These are phyloP conservation scores for Lactifluus rugatus DNA, from an alignment of 768 basidiomycete genomes.

Conservation along the genomic window DNA sequence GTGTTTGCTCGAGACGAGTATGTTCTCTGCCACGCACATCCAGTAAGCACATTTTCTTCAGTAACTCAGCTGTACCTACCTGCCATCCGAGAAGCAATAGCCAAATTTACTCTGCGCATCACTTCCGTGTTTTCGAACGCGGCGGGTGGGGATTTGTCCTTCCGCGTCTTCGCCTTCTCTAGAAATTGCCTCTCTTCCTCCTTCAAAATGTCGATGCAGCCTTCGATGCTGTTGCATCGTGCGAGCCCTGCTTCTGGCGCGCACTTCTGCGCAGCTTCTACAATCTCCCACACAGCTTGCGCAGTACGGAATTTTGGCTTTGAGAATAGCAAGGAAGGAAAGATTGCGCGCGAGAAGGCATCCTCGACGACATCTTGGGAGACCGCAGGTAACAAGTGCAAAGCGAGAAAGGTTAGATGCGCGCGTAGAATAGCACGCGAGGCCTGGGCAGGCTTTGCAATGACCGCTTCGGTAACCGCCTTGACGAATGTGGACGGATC, in stretches of 20 bases:
- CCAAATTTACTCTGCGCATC: constrained; percentile 45
- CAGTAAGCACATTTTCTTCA: not conserved
- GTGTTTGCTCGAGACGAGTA: constrained; percentile 42
- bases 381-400: constrained; percentile 32
- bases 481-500: constrained; percentile 38
- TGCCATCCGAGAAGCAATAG: constrained; percentile 52
- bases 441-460: constrained; percentile 18
- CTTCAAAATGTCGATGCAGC: constrained; percentile 41
- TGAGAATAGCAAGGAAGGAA: constrained; percentile 67
- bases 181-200: constrained; percentile 26
- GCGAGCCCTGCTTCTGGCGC: constrained; percentile 16
- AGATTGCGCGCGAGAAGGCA: constrained; percentile 46
- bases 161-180: constrained; percentile 26
- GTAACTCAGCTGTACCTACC: constrained; percentile 32
- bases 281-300: constrained; percentile 60
- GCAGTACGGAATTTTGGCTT: constrained; percentile 61
- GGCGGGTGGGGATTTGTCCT: constrained; percentile 6
- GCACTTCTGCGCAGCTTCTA: constrained; percentile 32
- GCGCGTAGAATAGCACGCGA: constrained; percentile 46
- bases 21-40: constrained; percentile 42
- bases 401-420: constrained; percentile 49
- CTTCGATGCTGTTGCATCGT: constrained; percentile 41
- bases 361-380: constrained; percentile 19
- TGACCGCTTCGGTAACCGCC: constrained; percentile 32
- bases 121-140: constrained; percentile 29